phyloP scores from a whole-genome alignment of 768 basidiomycete species.

The Termitomyces sp. region DNA sequence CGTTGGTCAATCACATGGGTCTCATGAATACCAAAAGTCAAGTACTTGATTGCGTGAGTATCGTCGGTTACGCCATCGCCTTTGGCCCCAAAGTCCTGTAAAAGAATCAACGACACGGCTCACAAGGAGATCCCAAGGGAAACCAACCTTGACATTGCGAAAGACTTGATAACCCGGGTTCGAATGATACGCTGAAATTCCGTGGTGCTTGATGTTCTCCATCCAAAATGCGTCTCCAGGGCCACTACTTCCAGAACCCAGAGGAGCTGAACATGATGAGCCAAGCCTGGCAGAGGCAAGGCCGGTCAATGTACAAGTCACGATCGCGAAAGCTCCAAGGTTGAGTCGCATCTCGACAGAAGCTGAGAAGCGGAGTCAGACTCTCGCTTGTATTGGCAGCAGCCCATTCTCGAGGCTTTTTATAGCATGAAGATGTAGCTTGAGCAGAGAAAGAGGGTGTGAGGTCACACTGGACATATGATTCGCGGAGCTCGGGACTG shows the following conservation, averaged over 20 bases:
- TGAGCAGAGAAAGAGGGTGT: neutral
- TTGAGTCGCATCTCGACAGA: neutral
- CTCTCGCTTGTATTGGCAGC: neutral
- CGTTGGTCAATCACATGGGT: neutral
- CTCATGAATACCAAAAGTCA: slow-evolving; percentile 8
- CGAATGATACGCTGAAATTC: slow-evolving; percentile 61
- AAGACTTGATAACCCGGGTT: slow-evolving; percentile 63
- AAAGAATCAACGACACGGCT: neutral
- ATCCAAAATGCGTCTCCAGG: slow-evolving; percentile 66
- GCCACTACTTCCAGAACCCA: slow-evolving; percentile 49
- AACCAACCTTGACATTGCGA: slow-evolving; percentile 61
- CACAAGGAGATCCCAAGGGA: slow-evolving; percentile 2
- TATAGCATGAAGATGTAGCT: neutral
- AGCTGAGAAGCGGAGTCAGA: neutral
- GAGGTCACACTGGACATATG: neutral
- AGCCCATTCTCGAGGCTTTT: neutral
- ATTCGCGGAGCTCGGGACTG: neutral
- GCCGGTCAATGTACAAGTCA: neutral
- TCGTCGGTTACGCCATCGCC: slow-evolving; percentile 74
- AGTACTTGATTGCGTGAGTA: slow-evolving; percentile 70
- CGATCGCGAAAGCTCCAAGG: neutral
- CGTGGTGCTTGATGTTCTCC: slow-evolving; percentile 69
- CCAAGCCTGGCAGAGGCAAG: slow-evolving; percentile 32
- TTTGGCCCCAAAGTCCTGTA: slow-evolving; percentile 36
- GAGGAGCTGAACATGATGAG: slow-evolving; percentile 37